A percentile compares a stretch with the other conserved stretches of the same genome.
Evolutionary conservation across 164 flowering plant genomes (phyloP).

Genomic region (Liriodendron chinense): DNA sequence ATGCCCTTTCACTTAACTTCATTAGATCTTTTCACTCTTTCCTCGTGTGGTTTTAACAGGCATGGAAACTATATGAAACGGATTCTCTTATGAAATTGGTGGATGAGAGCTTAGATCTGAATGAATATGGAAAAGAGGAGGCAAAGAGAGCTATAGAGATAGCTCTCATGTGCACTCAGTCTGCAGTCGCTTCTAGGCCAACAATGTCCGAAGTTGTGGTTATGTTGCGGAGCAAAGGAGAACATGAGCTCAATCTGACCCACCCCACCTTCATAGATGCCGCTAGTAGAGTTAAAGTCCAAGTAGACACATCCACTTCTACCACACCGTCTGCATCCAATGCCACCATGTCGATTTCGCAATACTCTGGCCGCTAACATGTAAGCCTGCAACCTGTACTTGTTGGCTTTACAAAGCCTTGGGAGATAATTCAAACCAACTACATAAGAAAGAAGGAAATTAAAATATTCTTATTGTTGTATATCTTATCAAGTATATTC

Average conservation of each 20-base stretch:
- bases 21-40: background rate
- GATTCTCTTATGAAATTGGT: conserved; percentile 29
- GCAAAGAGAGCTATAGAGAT: conserved; percentile 37
- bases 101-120: conserved; percentile 33
- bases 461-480: too few species aligned
- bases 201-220: conserved; percentile 48
- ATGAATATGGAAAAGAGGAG: conserved; percentile 26
- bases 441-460: too few species aligned
- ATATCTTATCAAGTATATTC: too few species aligned
- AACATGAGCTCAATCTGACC: conserved; percentile 9
- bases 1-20: background rate
- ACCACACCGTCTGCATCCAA: conserved; percentile 2
- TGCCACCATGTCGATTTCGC: conserved; percentile 10
- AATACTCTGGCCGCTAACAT: conserved; percentile 7
- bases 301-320: background rate
- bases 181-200: conserved; percentile 37
- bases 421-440: too few species aligned
- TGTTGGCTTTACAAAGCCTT: too few species aligned
- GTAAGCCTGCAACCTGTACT: too few species aligned
- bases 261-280: conserved; percentile 32
- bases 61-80: conserved; percentile 43
- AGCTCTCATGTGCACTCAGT: conserved; percentile 47
- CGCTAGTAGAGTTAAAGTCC: background rate
- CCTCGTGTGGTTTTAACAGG: background rate
- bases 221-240: conserved; percentile 23